Evolutionary conservation across 176 grass and related monocot genomes (phyloP).

Genomic region (Oryza nivara): DNA sequence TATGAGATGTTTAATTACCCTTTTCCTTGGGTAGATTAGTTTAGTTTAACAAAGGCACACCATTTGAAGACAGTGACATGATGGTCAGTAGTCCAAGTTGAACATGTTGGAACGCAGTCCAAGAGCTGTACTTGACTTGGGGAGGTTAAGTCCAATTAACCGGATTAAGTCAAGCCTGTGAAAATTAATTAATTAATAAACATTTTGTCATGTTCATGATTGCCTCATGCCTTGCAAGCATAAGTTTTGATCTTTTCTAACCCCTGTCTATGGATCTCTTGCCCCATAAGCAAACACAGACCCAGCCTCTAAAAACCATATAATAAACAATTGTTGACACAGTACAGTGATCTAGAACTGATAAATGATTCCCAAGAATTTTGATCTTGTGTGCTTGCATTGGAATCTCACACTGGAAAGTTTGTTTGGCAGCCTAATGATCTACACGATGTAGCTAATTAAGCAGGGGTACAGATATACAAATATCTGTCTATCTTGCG

Average conservation of each 20-base stretch:
- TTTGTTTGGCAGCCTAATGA: slow-evolving; percentile 32
- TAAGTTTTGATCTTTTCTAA: neutral
- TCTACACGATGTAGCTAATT: slow-evolving; percentile 6
- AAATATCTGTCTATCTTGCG: slow-evolving; percentile 21
- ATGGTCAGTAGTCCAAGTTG: slow-evolving; percentile 43
- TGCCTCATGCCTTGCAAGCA: slow-evolving; percentile 37
- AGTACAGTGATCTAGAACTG: neutral
- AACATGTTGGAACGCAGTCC: slow-evolving; percentile 41
- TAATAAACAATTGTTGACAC: neutral
- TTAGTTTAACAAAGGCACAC: neutral
- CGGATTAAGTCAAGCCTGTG: slow-evolving; percentile 49
- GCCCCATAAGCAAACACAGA: neutral
- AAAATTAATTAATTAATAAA: slow-evolving; percentile 18
- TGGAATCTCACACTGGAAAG: slow-evolving; percentile 22
- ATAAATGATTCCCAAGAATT: neutral
- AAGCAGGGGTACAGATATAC: neutral
- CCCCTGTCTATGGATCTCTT: neutral
- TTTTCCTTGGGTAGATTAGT: slow-evolving; percentile 18
- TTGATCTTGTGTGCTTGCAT: slow-evolving; percentile 25
- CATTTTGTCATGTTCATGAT: slow-evolving; percentile 10
- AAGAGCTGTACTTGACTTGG: slow-evolving; percentile 50
- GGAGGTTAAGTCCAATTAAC: slow-evolving; percentile 24
- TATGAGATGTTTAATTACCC: slow-evolving; percentile 18
- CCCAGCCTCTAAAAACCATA: neutral
- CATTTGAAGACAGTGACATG: slow-evolving; percentile 35